Evolutionary conservation across 2,329 filamentous ascomycete genomes (phyloP), one percentile per base, ranked within the genome.

Genomic region (Aschersonia sp.): DNA sequence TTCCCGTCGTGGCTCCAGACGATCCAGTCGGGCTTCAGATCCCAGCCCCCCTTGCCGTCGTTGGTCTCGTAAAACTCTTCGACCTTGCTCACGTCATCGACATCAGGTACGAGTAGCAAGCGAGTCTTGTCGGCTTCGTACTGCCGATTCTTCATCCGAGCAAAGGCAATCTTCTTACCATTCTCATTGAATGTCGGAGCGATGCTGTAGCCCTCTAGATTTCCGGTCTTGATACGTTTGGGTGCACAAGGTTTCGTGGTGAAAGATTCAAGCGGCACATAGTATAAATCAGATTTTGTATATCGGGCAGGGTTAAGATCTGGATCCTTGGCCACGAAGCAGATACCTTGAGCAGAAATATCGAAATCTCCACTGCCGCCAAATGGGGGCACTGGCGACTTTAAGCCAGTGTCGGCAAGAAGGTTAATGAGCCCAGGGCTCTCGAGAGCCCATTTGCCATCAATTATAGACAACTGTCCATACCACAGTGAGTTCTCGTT

Each of bases 331-430:
- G 85, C 76, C 7, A 88, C 77, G 57, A 89, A 89, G 5, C 81
- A 77, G 47, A 91, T 72, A 0, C 82, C 84, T 43, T 69, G 63
- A 31, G 67, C 64, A 50, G 79, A 74, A 50, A 91, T 76, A 57
- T 94, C 87, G 57, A 89, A 95, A 62, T 94, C 83, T n/a, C 79
- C 77, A 0, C 78, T 68, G 28, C 84, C 86, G 3, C 89, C 89
- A 56, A 94, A 94, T 0, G 86, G 83, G 45, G 76, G 80, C 20
- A 89, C 78, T 0, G 85, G 89, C 45, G 70, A 82, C 57, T 78
- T 81, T 31, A 84, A 70, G 20, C 63, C 55, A 0, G 74, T 79
- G 12, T 71, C 75, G 9, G 73, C 71, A 41, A 91, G 68, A 2
- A 82, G 77, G 57, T 89, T 89, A 48, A 67, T 71, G 43, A 87